Evolutionary conservation across 495 filamentous ascomycete species (phyloP), one percentile per base, ranked within the genome.

Genomic region (Hypoxylon lenormandii): DNA sequence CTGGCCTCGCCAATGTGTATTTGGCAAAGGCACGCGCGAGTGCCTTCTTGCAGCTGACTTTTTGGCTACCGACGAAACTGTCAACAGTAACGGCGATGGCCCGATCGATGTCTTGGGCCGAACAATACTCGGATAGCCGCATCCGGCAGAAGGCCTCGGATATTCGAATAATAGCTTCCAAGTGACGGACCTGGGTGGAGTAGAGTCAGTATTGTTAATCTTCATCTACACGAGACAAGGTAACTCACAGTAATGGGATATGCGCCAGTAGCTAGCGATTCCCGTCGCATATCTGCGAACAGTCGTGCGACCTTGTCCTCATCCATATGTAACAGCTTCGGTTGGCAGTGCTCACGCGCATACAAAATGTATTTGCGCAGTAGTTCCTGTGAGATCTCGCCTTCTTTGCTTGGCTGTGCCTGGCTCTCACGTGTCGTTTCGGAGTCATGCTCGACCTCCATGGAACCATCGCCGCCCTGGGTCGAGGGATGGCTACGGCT

Each of bases 331-430:
- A 97, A 94, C 36, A 99, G 83, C 78, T 98, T 97, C 30, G 96
- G 96, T 61, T 85, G 84, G 79, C 92, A 96, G 68, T 89, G 89
- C 77, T 98, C 94, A 21, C 96, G 86, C 1, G 96, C 94, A 74
- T 97, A 98, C 36, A 98, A 85, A 72, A 99, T 98, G 78, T 98
- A 99, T 80, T 99, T 99, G 64, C 96, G 82, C 62, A 99, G 81
- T 51, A 98, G 80, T 66, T 97, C 92, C 77, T 99, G 96, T 0
- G 93, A 88, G 62, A 98, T 95, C 65, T 95, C 89, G 74, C 88
- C 88, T 69, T 90, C 89, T 62, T 89, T 88, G 69, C 87, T 84
- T 18, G 85, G 84, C 12, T 86, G 83, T 3, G 75, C 77, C 54
- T 80, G 79, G 67, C 80, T 81, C 49, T 81, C 71, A 30, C 79